Base-by-base conservation (phyloP, 1,284 basidiomycete species). In the Apiotrichum montevideense region DNA sequence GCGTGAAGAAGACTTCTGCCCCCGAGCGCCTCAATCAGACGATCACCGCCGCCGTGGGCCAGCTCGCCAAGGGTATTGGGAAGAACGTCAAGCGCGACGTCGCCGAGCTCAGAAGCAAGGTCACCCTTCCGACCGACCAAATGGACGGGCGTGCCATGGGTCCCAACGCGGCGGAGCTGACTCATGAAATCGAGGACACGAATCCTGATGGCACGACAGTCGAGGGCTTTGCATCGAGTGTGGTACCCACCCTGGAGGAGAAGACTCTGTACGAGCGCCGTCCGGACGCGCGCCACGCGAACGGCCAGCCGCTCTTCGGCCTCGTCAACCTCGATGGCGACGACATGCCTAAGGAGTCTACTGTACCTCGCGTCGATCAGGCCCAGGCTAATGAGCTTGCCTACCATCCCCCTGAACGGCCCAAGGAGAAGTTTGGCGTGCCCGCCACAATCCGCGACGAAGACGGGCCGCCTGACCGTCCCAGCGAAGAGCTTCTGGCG, bases 211-310 rank as follows among this genome's bases (percentile, higher is more conserved):
- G 81, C 62, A 75, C 76, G 33, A 75, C 78, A 21, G 35, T 47
- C 14, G 29, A 34, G 11, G 85, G 85, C 1, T 87, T 88, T 70
- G 80, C 85, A 0, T 83, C 83, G 62, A 78, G 84, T 1, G 77
- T 83, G 8, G 83, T 88, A 1, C 87, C 88, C 0, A 87, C 84
- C 0, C 69, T 88, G 6, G 88, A 90, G 69, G 86, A 88, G 74
- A 83, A 85, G 70, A 79, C 79, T 0, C 76, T 87, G 32, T 69
- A 70, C 3, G 82, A 85, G 54, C 65, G 72, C 33, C 69, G 67
- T 15, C 53, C 77, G 3, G 63, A 71, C 0, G 63, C 58, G 3
- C 61, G 56, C 4, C 73, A 78, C 52, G 68, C 67, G 0, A 63
- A 77, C 58, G 73, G 79, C 67, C 66, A 77, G 65, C 66, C 79